A percentile compares a stretch with the other conserved stretches of the same genome.
Evolutionary conservation across 2,329 filamentous ascomycete species (phyloP).

Genomic region (Calonectria pauciramosa): DNA sequence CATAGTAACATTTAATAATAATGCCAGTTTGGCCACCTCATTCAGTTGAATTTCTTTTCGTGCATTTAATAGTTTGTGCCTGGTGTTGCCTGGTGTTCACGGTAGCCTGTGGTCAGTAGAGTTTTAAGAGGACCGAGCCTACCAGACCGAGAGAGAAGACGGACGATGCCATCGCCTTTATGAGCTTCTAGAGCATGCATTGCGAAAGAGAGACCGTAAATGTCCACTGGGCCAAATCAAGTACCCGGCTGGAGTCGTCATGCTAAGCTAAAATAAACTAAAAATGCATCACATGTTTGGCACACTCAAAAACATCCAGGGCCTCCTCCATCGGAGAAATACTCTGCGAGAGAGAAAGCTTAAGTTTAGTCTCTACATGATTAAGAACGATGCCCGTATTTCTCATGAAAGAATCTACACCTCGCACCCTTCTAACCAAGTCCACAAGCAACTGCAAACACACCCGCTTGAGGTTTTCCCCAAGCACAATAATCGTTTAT

Average conservation of each 20-base stretch:
- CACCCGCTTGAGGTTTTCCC: neutral
- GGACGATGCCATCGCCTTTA: too few relatives aligned
- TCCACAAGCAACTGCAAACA: neutral
- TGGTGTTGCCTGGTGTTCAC: too few relatives aligned
- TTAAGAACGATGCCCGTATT: neutral
- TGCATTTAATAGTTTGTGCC: neutral
- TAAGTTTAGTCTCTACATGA: neutral
- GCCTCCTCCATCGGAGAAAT: neutral
- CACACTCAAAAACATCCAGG: neutral
- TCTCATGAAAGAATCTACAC: neutral
- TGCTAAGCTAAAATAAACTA: too few relatives aligned
- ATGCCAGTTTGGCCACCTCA: constrained; percentile 13
- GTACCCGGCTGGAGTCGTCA: too few relatives aligned
- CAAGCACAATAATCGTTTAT: neutral
- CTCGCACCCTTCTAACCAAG: neutral
- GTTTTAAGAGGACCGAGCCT: too few relatives aligned
- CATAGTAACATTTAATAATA: constrained; percentile 30
- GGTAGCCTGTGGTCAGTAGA: too few relatives aligned
- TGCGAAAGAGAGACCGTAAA: too few relatives aligned
- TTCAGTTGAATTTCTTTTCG: neutral
- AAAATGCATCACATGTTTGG: too few relatives aligned
- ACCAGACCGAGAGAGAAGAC: too few relatives aligned
- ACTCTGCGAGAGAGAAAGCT: neutral
- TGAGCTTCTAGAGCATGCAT: too few relatives aligned
- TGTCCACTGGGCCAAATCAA: too few relatives aligned